Conservation (phyloP, 129 eudicot species). For the carrot (Daucus carota) region DH1_v3.0 NC_030387.2:18871501-18872000, state of each 20-base stretch:
- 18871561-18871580: too few relatives aligned
- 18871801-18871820: slow-evolving; percentile 1
- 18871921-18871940: too few relatives aligned
- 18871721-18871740: slow-evolving; percentile 43
- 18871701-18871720: slow-evolving; percentile 57
- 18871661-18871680: slow-evolving; percentile 61
- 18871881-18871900: not conserved
- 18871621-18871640: not conserved
- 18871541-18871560: too few relatives aligned
- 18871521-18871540: not conserved
- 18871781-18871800: slow-evolving; percentile 63
- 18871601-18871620: too few relatives aligned
- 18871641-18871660: slow-evolving; percentile 76
- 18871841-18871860: slow-evolving; percentile 27
- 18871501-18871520: not conserved
- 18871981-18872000: slow-evolving; percentile 3
- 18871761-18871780: slow-evolving; percentile 97
- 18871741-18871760: slow-evolving; percentile 74
- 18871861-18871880: not conserved
- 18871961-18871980: not conserved
- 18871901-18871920: too few relatives aligned
- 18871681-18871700: slow-evolving; percentile 80
- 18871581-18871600: too few relatives aligned
- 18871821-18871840: slow-evolving; percentile 9
- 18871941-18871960: slow-evolving; percentile 26